phyloP scores from a whole-genome alignment of 2,329 filamentous ascomycete genomes.

The Cordyceps fumosorosea region DNA sequence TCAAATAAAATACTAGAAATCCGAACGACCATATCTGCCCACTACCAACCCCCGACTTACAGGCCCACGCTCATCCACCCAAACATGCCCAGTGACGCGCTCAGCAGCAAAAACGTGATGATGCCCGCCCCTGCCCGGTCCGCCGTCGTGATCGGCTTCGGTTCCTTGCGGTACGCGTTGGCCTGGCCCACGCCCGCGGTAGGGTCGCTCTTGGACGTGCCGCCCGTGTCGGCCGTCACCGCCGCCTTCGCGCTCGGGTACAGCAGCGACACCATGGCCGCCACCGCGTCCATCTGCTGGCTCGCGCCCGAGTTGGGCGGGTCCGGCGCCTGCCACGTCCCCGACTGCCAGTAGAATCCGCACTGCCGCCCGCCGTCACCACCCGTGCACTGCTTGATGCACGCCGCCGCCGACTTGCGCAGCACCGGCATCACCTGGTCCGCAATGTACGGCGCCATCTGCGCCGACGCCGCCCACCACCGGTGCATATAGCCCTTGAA shows the following conservation, averaged over 20 bases:
- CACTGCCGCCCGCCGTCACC: constrained; percentile 43
- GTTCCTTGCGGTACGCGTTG: constrained; percentile 26
- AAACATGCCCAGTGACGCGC: constrained; percentile 33
- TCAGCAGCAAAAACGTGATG: constrained; percentile 39
- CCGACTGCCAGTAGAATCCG: constrained; percentile 47
- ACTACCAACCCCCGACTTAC: constrained; percentile 14
- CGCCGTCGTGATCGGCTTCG: constrained; percentile 33
- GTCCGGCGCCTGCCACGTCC: constrained; percentile 41
- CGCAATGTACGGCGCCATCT: constrained; percentile 48
- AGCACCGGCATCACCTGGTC: constrained; percentile 46
- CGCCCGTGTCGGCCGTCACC: constrained; percentile 42
- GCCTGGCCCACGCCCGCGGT: constrained; percentile 33
- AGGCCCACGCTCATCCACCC: constrained; percentile 42
- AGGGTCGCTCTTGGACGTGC: constrained; percentile 41
- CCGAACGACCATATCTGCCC: not conserved
- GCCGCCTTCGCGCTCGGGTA: constrained; percentile 35
- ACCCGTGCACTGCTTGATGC: constrained; percentile 48
- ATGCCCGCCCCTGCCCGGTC: constrained; percentile 44
- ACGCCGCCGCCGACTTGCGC: constrained; percentile 44
- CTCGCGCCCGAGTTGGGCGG: constrained; percentile 42
- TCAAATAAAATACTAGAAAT: not conserved
- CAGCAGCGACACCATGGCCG: constrained; percentile 47
- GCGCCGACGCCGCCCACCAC: constrained; percentile 47
- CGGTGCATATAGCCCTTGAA: constrained; percentile 57
- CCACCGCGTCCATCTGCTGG: constrained; percentile 53